phyloP scores from a whole-genome alignment of 2,329 filamentous ascomycete genomes.

The Colletotrichum eleusines region DNA sequence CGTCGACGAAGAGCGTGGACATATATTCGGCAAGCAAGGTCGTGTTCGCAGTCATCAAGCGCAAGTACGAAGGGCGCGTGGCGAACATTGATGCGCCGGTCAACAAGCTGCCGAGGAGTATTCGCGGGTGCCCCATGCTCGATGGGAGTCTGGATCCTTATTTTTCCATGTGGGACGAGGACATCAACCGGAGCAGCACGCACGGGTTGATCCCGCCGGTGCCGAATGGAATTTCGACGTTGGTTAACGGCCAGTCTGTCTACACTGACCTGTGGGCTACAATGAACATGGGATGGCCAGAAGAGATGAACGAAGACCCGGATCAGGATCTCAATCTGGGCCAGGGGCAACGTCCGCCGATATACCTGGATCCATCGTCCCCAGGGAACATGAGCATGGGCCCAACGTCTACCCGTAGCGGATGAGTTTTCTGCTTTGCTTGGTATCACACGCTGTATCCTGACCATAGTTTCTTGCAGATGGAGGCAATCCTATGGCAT shows the following conservation, averaged over 20 bases:
- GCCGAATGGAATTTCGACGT: constrained; percentile 25
- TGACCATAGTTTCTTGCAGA: background rate
- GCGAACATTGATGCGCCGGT: constrained; percentile 48
- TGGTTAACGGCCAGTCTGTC: constrained; percentile 44
- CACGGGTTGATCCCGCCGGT: constrained; percentile 15
- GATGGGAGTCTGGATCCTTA: constrained; percentile 63
- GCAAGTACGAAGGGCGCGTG: constrained; percentile 59
- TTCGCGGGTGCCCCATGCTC: constrained; percentile 62
- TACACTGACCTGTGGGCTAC: constrained; percentile 62
- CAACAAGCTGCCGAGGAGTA: constrained; percentile 41
- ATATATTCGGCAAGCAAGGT: constrained; percentile 59
- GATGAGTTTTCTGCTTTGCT: background rate
- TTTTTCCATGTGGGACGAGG: constrained; percentile 59
- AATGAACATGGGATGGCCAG: constrained; percentile 61
- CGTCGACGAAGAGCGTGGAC: constrained; percentile 52
- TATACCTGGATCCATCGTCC: constrained; percentile 21
- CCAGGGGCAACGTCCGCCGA: background rate
- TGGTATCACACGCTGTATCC: background rate
- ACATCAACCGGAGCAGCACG: constrained; percentile 42
- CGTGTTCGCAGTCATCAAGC: constrained; percentile 59
- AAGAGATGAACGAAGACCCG: constrained; percentile 16
- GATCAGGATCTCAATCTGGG: constrained; percentile 1
- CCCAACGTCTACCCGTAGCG: constrained; percentile 4
- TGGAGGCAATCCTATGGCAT: background rate
- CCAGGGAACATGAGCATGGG: constrained; percentile 10